phyloP scores from a whole-genome alignment of 2,329 filamentous ascomycete genomes.

The Colletotrichum musicola region DNA sequence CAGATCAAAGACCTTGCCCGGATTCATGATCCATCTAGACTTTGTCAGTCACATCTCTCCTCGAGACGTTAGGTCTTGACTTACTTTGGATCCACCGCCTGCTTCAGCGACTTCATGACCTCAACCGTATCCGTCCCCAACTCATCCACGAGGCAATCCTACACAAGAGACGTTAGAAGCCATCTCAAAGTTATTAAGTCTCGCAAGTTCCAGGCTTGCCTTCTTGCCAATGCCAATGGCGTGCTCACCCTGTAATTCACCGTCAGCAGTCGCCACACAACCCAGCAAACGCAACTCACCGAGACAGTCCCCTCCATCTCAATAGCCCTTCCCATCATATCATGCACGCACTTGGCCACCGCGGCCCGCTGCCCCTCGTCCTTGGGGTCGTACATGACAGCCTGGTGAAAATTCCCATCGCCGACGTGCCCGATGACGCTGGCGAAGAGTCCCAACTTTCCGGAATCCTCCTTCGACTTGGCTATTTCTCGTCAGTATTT shows the following conservation, averaged over 20 bases:
- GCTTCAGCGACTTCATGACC: conserved; percentile 76
- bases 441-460: conserved; percentile 70
- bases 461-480: conserved; percentile 75
- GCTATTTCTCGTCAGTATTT: conserved; percentile 51
- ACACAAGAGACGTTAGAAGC: background rate
- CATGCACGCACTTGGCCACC: conserved; percentile 71
- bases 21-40: conserved; percentile 73
- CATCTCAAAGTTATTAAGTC: background rate
- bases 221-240: conserved; percentile 78
- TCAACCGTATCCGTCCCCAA: conserved; percentile 72
- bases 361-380: conserved; percentile 64
- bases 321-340: conserved; percentile 78
- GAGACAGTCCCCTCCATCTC: conserved; percentile 80
- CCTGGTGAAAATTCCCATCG: conserved; percentile 80
- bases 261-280: too few species aligned
- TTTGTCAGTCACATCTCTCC: background rate
- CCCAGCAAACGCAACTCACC: conserved; percentile 45
- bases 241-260: conserved; percentile 67
- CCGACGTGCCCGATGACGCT: conserved; percentile 81
- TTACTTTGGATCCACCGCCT: conserved; percentile 69
- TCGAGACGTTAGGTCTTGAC: conserved; percentile 25
- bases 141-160: conserved; percentile 70
- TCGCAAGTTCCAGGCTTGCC: conserved; percentile 64
- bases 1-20: conserved; percentile 75
- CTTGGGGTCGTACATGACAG: conserved; percentile 55